phyloP scores from a whole-genome alignment of 176 grass and related monocot genomes.

The Zea luxurians region DNA sequence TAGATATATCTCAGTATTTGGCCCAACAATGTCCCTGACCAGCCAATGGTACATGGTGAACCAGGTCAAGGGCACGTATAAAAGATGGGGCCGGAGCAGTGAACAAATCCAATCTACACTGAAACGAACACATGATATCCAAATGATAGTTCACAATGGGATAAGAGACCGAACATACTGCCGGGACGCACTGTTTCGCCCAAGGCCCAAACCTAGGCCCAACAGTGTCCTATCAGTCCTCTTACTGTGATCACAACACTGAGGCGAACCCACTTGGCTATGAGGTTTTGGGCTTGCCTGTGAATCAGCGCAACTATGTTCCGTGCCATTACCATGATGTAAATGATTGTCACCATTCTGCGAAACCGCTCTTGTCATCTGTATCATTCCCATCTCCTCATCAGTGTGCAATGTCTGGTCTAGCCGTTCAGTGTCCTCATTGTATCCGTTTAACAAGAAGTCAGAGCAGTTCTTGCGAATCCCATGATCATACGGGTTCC shows the following conservation, averaged over 20 bases:
- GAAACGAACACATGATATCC: conserved; percentile 22
- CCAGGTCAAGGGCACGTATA: conserved; percentile 13
- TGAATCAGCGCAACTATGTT: conserved; percentile 56
- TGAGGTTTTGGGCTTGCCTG: conserved; percentile 49
- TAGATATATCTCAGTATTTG: not conserved
- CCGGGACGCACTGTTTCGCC: conserved; percentile 63
- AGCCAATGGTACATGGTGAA: not conserved
- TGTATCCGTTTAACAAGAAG: conserved; percentile 78
- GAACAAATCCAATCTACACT: conserved; percentile 38
- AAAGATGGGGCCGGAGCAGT: not conserved
- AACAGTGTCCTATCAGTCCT: conserved; percentile 48
- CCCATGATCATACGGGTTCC: conserved; percentile 92
- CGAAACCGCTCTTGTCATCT: conserved; percentile 53
- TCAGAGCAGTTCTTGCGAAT: conserved; percentile 84
- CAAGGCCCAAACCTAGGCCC: conserved; percentile 75
- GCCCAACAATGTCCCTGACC: conserved; percentile 4
- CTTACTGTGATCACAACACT: conserved; percentile 60
- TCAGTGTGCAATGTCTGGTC: conserved; percentile 39
- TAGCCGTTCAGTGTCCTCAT: conserved; percentile 64
- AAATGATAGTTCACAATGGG: conserved; percentile 63
- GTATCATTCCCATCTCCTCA: conserved; percentile 77
- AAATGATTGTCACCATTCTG: conserved; percentile 55
- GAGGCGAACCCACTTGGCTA: conserved; percentile 46
- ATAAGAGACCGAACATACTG: conserved; percentile 65
- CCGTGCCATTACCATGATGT: conserved; percentile 51